Conservation (phyloP, 176 grass and related monocot genomes). For the Rhynchospora tenuis region DNA sequence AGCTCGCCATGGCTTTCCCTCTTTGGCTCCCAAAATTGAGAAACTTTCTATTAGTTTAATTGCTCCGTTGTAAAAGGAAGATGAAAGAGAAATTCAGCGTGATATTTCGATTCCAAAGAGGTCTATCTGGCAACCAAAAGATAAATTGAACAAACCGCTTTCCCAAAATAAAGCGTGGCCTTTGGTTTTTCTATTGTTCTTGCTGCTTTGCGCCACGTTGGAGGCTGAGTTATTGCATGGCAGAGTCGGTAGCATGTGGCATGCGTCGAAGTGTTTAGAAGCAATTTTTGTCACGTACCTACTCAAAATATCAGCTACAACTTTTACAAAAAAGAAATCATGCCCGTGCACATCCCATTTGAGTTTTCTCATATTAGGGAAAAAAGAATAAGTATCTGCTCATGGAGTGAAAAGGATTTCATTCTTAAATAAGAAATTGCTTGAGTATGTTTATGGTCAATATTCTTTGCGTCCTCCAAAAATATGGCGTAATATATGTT, state of each 20-base stretch:
- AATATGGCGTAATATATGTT: too few relatives aligned
- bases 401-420: too few relatives aligned
- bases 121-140: background rate
- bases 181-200: background rate
- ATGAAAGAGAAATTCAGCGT: background rate
- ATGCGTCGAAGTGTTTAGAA: too few relatives aligned
- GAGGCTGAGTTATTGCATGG: background rate
- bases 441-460: too few relatives aligned
- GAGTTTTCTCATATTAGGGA: too few relatives aligned
- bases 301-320: too few relatives aligned
- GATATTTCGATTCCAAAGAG: background rate
- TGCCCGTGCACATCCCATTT: too few relatives aligned
- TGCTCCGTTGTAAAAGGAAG: background rate
- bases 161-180: background rate
- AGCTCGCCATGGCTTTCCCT: conserved; percentile 12
- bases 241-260: background rate
- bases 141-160: background rate
- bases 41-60: background rate
- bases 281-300: too few relatives aligned
- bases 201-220: background rate
- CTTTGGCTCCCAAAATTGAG: background rate
- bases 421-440: too few relatives aligned
- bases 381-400: too few relatives aligned
- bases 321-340: too few relatives aligned
- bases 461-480: too few relatives aligned